phyloP scores from a whole-genome alignment of 208 protist genomes.

The Cochliopodium minus region DNA sequence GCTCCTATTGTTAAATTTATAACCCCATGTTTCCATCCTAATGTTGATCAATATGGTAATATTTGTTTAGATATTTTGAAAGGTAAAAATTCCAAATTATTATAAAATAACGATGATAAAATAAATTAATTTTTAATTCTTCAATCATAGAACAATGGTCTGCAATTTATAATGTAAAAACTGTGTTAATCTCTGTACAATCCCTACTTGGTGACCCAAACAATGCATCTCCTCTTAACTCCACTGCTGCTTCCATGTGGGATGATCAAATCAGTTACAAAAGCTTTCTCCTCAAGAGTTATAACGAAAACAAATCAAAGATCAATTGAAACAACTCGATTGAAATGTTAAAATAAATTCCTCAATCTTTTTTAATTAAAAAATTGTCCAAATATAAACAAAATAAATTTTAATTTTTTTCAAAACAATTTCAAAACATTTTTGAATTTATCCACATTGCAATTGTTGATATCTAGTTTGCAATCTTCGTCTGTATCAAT shows the following conservation, averaged over 20 bases:
- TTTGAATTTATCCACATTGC: too few relatives aligned
- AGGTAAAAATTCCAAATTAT: constrained; percentile 1
- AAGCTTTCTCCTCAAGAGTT: too few relatives aligned
- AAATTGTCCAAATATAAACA: too few relatives aligned
- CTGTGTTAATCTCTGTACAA: constrained; percentile 82
- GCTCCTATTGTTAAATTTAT: constrained; percentile 71
- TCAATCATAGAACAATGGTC: constrained; percentile 70
- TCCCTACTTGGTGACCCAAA: constrained; percentile 78
- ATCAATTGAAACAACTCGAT: too few relatives aligned
- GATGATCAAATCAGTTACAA: too few relatives aligned
- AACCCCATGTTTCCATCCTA: constrained; percentile 82
- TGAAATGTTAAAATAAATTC: too few relatives aligned
- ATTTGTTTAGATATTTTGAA: constrained; percentile 92
- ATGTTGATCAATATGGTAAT: constrained; percentile 67
- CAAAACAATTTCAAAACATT: too few relatives aligned
- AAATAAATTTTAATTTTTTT: too few relatives aligned
- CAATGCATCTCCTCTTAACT: constrained; percentile 79
- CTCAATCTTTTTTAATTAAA: too few relatives aligned
- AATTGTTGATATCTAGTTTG: too few relatives aligned
- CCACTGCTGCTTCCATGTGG: constrained; percentile 70
- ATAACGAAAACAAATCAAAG: too few relatives aligned
- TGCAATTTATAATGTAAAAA: constrained; percentile 70
- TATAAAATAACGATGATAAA: neutral
- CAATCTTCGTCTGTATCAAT: too few relatives aligned
- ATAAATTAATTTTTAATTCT: constrained; percentile 2